Evolutionary conservation across 2,329 filamentous ascomycete genomes (phyloP).

Genomic region (Helotiales sp.): DNA sequence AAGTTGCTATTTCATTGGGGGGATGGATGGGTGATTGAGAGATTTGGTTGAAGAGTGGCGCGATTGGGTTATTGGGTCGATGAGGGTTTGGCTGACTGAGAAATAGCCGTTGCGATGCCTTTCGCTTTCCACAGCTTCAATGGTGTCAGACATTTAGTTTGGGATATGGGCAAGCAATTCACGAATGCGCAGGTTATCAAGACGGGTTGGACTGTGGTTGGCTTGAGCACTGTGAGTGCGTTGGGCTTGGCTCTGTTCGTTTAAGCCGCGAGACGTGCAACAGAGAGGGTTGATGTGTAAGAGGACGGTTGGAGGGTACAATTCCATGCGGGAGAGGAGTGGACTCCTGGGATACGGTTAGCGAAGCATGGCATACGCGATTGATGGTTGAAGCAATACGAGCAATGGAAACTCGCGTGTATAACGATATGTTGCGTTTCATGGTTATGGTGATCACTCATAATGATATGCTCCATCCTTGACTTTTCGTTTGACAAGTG

Average conservation of each 20-base stretch:
- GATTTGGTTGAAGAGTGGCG: no score
- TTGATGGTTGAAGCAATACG: background rate
- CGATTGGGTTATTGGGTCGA: no score
- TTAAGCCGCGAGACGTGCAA: slow-evolving; percentile 10
- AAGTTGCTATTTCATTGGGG: no score
- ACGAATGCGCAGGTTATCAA: slow-evolving; percentile 63
- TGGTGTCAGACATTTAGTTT: slow-evolving; percentile 69
- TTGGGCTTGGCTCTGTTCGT: slow-evolving; percentile 33
- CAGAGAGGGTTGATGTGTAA: background rate
- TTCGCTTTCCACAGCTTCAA: slow-evolving; percentile 71
- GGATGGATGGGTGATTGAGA: no score
- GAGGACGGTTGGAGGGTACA: background rate
- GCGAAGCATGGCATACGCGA: background rate
- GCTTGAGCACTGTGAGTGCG: slow-evolving; percentile 51
- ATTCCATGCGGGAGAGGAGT: background rate
- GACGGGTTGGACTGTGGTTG: slow-evolving; percentile 65
- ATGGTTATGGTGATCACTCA: no score
- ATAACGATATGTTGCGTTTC: no score
- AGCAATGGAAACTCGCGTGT: background rate
- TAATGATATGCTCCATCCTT: background rate
- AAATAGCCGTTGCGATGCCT: slow-evolving; percentile 58
- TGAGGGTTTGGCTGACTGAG: no score
- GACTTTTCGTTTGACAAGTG: background rate
- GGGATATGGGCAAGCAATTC: slow-evolving; percentile 65
- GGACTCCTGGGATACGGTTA: background rate